These are phyloP conservation scores for Pythium sp. DNA, from an alignment of 352 stramenopile genomes.

Conservation along the genomic window DNA sequence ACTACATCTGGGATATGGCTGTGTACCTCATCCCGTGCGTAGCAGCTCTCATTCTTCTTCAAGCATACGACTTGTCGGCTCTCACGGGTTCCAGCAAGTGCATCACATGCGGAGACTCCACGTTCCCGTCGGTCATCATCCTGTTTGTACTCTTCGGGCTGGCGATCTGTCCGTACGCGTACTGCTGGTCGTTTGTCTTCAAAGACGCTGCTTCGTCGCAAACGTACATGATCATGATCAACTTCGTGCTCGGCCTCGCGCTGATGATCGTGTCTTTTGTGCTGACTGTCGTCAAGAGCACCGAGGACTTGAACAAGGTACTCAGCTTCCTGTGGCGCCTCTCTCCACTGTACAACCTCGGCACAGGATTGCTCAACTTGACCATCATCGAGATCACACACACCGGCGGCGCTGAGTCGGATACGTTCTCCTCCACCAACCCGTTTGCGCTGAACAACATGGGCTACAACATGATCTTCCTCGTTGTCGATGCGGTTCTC, in stretches of 20 bases:
- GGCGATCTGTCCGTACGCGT: constrained; percentile 59
- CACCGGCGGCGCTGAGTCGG: constrained; percentile 19
- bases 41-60: constrained; percentile 37
- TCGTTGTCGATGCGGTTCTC: constrained; percentile 23
- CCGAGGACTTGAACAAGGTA: constrained; percentile 27
- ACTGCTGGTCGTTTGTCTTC: constrained; percentile 60
- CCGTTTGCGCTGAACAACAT: constrained; percentile 33
- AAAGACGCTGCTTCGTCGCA: constrained; percentile 45
- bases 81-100: constrained; percentile 29
- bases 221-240: constrained; percentile 46
- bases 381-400: constrained; percentile 20
- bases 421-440: constrained; percentile 10
- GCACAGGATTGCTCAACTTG: constrained; percentile 48
- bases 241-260: constrained; percentile 63
- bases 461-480: constrained; percentile 34
- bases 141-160: constrained; percentile 60
- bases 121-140: constrained; percentile 43
- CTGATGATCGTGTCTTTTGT: constrained; percentile 55
- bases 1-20: constrained; percentile 90
- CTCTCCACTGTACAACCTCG: constrained; percentile 56
- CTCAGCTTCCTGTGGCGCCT: constrained; percentile 56
- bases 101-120: constrained; percentile 15
- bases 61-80: constrained; percentile 30
- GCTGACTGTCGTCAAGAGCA: constrained; percentile 26
- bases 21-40: constrained; percentile 81